phyloP scores from a whole-genome alignment of 108 stramenopile genomes.

The Schizochytrium sp. region DNA sequence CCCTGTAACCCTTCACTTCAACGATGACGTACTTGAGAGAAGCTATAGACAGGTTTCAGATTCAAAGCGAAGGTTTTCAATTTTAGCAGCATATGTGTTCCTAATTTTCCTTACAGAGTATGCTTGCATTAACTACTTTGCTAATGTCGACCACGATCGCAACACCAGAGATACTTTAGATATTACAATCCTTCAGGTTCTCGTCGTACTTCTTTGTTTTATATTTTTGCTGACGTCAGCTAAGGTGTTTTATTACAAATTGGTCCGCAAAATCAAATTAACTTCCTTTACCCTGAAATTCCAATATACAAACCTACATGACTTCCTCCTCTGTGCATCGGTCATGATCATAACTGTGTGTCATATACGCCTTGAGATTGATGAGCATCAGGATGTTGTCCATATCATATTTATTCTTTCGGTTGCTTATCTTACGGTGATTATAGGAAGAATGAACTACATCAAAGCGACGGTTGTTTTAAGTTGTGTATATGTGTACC shows the following conservation, averaged over 20 bases:
- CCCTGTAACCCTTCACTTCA: slow-evolving; percentile 51
- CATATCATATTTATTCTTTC: not conserved
- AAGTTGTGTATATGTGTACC: not conserved
- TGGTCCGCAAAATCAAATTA: no score
- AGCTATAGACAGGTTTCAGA: not conserved
- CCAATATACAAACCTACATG: not conserved
- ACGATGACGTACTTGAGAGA: not conserved
- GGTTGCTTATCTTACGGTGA: not conserved
- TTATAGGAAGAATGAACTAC: slow-evolving; percentile 15
- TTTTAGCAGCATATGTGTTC: not conserved
- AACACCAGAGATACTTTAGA: no score
- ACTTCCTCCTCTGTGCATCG: not conserved
- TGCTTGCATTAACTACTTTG: no score
- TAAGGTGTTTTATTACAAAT: no score
- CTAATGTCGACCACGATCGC: no score
- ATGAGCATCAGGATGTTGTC: not conserved
- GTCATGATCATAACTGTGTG: not conserved
- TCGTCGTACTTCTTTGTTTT: no score
- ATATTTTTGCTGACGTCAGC: no score
- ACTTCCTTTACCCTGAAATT: no score
- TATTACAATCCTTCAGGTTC: no score
- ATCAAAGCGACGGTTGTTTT: not conserved
- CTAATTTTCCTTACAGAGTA: not conserved
- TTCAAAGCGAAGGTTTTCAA: not conserved
- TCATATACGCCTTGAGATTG: not conserved